Evolutionary conservation across 1,139 yeast genomes (phyloP).

Genomic region (Protomyces inundatus): DNA sequence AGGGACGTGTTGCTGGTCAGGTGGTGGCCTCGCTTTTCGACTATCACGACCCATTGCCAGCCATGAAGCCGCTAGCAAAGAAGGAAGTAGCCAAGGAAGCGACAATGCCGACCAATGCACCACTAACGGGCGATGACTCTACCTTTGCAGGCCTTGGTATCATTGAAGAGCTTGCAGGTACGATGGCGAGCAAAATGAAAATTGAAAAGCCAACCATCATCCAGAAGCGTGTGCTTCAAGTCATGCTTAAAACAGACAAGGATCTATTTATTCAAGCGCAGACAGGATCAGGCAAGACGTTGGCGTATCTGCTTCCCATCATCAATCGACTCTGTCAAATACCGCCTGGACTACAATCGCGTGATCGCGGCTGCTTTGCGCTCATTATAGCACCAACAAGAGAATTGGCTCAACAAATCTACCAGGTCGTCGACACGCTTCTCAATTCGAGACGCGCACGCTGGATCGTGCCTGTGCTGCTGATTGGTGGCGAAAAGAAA

Average conservation of each 20-base stretch:
- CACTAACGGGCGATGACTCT: slow-evolving; percentile 57
- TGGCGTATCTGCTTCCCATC: slow-evolving; percentile 86
- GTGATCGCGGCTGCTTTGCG: slow-evolving; percentile 86
- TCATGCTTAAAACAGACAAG: slow-evolving; percentile 41
- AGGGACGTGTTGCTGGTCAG: slow-evolving; percentile 15
- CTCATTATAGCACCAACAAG: slow-evolving; percentile 85
- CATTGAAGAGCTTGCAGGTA: slow-evolving; percentile 49
- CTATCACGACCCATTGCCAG: slow-evolving; percentile 48
- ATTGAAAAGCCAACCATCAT: slow-evolving; percentile 76
- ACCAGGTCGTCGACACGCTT: slow-evolving; percentile 51
- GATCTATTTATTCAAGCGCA: slow-evolving; percentile 83
- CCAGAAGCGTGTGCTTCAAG: slow-evolving; percentile 78
- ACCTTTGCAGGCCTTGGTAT: slow-evolving; percentile 69
- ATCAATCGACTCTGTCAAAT: slow-evolving; percentile 60
- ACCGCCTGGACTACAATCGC: slow-evolving; percentile 47
- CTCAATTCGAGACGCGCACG: slow-evolving; percentile 44
- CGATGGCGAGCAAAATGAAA: slow-evolving; percentile 55
- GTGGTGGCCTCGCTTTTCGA: slow-evolving; percentile 82
- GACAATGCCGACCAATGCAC: slow-evolving; percentile 68
- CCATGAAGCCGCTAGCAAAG: slow-evolving; percentile 37
- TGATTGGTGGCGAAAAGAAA: slow-evolving; percentile 85
- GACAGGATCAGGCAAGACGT: slow-evolving; percentile 93
- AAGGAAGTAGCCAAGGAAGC: slow-evolving; percentile 40
- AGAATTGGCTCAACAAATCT: slow-evolving; percentile 89
- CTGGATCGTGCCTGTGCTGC: slow-evolving; percentile 36